A percentile compares a stretch with the other conserved stretches of the same genome.
phyloP scores from a whole-genome alignment of 2,329 filamentous ascomycete species.

The Claviceps purpurea region DNA sequence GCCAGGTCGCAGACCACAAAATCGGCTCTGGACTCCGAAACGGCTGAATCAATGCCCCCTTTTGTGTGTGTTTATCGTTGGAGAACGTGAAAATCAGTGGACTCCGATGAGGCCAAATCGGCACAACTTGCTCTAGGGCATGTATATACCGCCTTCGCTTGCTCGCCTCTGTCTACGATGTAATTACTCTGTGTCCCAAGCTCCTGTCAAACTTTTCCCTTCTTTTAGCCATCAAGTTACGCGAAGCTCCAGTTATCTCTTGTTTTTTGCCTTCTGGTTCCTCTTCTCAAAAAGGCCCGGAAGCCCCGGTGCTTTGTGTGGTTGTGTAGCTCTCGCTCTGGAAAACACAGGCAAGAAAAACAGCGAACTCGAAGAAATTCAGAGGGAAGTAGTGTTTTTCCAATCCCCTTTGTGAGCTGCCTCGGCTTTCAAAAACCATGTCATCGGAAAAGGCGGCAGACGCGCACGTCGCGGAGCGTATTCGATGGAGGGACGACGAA shows the following conservation, averaged over 20 bases:
- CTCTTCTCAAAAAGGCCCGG: too few species aligned
- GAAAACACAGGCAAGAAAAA: too few species aligned
- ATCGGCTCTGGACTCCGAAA: conserved; percentile 4
- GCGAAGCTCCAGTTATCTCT: too few species aligned
- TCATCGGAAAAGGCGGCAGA: conserved; percentile 7
- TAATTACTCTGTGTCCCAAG: too few species aligned
- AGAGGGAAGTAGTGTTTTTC: not conserved
- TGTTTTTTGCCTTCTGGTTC: too few species aligned
- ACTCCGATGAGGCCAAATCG: not conserved
- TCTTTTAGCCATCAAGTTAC: too few species aligned
- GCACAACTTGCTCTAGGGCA: too few species aligned
- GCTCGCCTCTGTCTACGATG: too few species aligned
- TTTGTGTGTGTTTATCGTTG: not conserved
- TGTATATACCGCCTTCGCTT: too few species aligned
- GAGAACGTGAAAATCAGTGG: not conserved
- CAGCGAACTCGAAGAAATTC: not conserved
- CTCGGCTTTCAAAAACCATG: conserved; percentile 2
- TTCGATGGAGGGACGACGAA: conserved; percentile 26
- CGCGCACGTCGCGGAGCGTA: conserved; percentile 12
- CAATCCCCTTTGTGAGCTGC: not conserved
- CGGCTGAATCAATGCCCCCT: not conserved
- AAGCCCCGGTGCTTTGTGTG: too few species aligned
- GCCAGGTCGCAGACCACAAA: not conserved
- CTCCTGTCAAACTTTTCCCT: too few species aligned
- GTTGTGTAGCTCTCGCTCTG: too few species aligned